Conservation (phyloP, 2,329 filamentous ascomycete species). For the Gliomastix tumulicola region DNA sequence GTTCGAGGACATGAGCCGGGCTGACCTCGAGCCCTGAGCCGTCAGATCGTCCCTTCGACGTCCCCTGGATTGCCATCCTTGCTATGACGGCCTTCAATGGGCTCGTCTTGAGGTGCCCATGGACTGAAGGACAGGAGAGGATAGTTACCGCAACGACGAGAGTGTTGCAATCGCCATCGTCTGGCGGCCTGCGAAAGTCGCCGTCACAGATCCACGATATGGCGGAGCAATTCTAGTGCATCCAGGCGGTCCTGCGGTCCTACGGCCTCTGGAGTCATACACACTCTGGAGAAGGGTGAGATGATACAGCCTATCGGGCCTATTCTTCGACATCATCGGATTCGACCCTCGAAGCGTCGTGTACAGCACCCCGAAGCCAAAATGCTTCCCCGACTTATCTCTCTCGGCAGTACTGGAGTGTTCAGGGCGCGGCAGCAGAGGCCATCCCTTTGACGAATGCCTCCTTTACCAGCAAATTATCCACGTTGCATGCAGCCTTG, state of each 20-base stretch:
- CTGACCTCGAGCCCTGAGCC: too few relatives aligned
- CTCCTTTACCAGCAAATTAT: not conserved
- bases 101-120: too few relatives aligned
- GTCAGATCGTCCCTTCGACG: too few relatives aligned
- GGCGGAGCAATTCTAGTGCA: not conserved
- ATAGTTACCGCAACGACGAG: too few relatives aligned
- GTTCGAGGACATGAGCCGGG: too few relatives aligned
- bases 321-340: not conserved
- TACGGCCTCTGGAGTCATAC: too few relatives aligned
- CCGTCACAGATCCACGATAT: not conserved
- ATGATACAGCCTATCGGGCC: too few relatives aligned
- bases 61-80: too few relatives aligned
- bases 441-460: not conserved
- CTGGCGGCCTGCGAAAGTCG: constrained; percentile 24
- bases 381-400: not conserved
- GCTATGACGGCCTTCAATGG: too few relatives aligned
- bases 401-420: not conserved
- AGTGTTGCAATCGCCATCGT: too few relatives aligned
- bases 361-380: not conserved
- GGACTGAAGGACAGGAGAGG: too few relatives aligned
- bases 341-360: not conserved
- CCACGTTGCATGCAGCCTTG: not conserved
- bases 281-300: not conserved
- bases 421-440: not conserved
- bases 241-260: too few relatives aligned